These are phyloP conservation scores for Penicillium paxilli DNA, from an alignment of 495 filamentous ascomycete genomes.

Conservation along the genomic window DNA sequence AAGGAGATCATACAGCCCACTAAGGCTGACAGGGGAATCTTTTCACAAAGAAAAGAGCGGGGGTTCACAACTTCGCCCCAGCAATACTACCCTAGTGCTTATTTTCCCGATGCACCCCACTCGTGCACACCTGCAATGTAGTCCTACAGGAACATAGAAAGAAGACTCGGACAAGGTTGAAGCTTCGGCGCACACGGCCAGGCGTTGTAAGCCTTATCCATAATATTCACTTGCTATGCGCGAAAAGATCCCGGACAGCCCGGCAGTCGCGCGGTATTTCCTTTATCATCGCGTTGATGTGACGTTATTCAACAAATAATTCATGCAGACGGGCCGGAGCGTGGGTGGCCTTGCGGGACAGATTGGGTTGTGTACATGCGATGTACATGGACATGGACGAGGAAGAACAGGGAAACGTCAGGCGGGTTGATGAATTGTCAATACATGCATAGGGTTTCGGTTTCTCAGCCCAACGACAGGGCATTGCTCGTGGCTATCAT, in stretches of 20 bases:
- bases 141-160: background rate
- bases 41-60: constrained; percentile 9
- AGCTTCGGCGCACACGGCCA: background rate
- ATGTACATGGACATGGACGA: background rate
- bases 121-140: background rate
- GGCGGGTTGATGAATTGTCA: background rate
- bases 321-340: background rate
- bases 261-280: background rate
- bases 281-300: background rate
- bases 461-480: constrained; percentile 6
- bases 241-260: background rate
- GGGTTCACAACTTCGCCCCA: constrained; percentile 6
- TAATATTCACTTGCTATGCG: background rate
- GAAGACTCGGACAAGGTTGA: background rate
- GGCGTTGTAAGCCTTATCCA: background rate
- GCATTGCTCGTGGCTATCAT: background rate
- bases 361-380: background rate
- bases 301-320: background rate
- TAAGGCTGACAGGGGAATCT: constrained; percentile 15
- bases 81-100: constrained; percentile 17
- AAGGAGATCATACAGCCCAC: constrained; percentile 1
- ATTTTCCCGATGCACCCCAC: constrained; percentile 6
- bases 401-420: background rate
- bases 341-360: background rate
- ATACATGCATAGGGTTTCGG: background rate